These are phyloP conservation scores for Clavispora vitiphila DNA, from an alignment of 805 yeast species.

Conservation along the genomic window DNA sequence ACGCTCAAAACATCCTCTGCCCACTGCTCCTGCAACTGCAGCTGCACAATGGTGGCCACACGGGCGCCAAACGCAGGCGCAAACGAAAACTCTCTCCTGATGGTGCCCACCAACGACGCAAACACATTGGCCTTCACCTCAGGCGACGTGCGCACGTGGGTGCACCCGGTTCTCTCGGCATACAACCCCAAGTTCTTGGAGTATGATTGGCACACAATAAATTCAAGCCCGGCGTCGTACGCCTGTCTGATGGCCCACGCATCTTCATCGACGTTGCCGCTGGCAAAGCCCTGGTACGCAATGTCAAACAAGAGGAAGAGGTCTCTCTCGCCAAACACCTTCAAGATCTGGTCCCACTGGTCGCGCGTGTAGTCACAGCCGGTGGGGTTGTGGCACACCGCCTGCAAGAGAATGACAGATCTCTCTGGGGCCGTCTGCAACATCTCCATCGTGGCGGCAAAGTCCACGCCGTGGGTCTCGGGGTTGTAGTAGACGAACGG, in stretches of 20 bases:
- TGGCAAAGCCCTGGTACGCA: constrained; percentile 40
- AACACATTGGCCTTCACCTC: constrained; percentile 14
- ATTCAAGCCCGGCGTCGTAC: constrained; percentile 21
- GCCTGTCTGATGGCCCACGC: constrained; percentile 37
- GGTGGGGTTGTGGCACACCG: constrained; percentile 44
- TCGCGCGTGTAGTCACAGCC: constrained; percentile 35
- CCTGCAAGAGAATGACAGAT: constrained; percentile 35
- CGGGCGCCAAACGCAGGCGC: constrained; percentile 46
- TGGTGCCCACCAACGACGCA: constrained; percentile 25
- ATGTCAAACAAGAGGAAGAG: constrained; percentile 33
- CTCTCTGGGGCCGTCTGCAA: constrained; percentile 26
- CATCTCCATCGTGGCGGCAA: constrained; percentile 21
- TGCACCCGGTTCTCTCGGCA: constrained; percentile 36
- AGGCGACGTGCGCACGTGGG: constrained; percentile 19
- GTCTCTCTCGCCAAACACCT: constrained; percentile 19
- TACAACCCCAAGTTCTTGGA: constrained; percentile 40
- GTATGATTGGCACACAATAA: constrained; percentile 30
- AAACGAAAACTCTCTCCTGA: constrained; percentile 40
- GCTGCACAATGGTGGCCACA: constrained; percentile 30
- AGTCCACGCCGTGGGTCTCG: constrained; percentile 24
- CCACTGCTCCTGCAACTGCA: constrained; percentile 26
- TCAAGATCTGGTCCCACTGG: constrained; percentile 32
- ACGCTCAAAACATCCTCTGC: constrained; percentile 29
- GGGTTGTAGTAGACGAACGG: constrained; percentile 30
- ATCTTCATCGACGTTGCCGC: constrained; percentile 25